Percentiles rank a stretch among this genome's conserved stretches.
phyloP scores from a whole-genome alignment of 345 rosid genomes.

The Microthlaspi erraticum region DNA sequence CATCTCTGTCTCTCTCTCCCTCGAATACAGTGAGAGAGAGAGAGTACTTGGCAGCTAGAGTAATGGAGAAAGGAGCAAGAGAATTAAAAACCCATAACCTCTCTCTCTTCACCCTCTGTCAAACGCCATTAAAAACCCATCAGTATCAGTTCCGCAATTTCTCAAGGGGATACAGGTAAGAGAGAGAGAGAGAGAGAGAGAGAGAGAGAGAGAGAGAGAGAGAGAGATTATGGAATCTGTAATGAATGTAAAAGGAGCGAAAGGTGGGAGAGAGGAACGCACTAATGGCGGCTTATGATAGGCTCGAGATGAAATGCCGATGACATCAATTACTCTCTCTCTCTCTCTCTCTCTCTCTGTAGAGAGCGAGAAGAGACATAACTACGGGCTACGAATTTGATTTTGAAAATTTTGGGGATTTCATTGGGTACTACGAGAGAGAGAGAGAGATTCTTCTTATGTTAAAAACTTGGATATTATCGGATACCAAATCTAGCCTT shows the following conservation, averaged over 20 bases:
- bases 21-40: slow-evolving; percentile 16
- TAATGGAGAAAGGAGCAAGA: slow-evolving; percentile 45
- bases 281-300: slow-evolving; percentile 49
- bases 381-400: slow-evolving; percentile 36
- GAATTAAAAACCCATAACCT: slow-evolving; percentile 44
- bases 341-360: slow-evolving; percentile 9
- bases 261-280: slow-evolving; percentile 37
- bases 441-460: neutral
- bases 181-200: slow-evolving; percentile 27
- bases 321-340: slow-evolving; percentile 24
- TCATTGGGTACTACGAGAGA: neutral
- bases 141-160: slow-evolving; percentile 47
- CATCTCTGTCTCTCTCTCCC: slow-evolving; percentile 17
- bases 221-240: slow-evolving; percentile 34
- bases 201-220: slow-evolving; percentile 36
- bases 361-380: slow-evolving; percentile 25
- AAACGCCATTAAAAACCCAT: slow-evolving; percentile 45
- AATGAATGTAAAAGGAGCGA: slow-evolving; percentile 46
- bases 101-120: slow-evolving; percentile 41
- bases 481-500: slow-evolving; percentile 32
- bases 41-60: slow-evolving; percentile 34
- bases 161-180: slow-evolving; percentile 38
- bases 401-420: slow-evolving; percentile 17
- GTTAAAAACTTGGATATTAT: slow-evolving; percentile 1
- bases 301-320: slow-evolving; percentile 28